A percentile compares a stretch with the other conserved stretches of the same genome.
These are phyloP conservation scores for Thuja plicata DNA, from an alignment of 83 land plant species.

Conservation along the genomic window DNA sequence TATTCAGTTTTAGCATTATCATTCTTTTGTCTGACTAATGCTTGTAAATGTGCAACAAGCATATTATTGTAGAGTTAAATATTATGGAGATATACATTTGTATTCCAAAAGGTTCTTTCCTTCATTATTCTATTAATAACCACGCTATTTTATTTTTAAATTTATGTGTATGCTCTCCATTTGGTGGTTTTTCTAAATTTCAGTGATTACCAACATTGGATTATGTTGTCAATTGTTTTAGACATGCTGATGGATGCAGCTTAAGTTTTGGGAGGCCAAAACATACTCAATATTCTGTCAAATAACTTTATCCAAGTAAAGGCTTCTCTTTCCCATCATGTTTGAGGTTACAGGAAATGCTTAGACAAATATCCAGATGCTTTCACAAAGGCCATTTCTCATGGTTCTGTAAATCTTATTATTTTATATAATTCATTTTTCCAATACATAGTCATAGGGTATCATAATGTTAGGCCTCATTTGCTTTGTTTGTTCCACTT, in stretches of 20 bases:
- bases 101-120: neutral
- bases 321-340: too few relatives aligned
- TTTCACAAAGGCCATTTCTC: conserved; percentile 37
- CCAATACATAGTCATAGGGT: neutral
- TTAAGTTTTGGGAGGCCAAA: conserved; percentile 79
- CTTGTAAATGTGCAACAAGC: too few relatives aligned
- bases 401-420: neutral
- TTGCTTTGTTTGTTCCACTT: too few relatives aligned
- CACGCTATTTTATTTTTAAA: neutral
- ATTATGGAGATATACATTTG: neutral
- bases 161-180: too few relatives aligned
- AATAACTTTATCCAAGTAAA: too few relatives aligned
- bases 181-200: too few relatives aligned
- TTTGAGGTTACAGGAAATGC: too few relatives aligned
- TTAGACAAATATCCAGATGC: too few relatives aligned
- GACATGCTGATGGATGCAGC: conserved; percentile 90
- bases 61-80: too few relatives aligned
- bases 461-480: too few relatives aligned
- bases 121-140: neutral
- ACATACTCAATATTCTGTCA: conserved; percentile 63
- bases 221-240: conserved; percentile 62
- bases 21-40: too few relatives aligned
- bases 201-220: neutral
- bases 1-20: too few relatives aligned
- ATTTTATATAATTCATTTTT: neutral